Evolutionary conservation across 2,329 filamentous ascomycete species (phyloP).

Genomic region (Colletotrichum noveboracense): DNA sequence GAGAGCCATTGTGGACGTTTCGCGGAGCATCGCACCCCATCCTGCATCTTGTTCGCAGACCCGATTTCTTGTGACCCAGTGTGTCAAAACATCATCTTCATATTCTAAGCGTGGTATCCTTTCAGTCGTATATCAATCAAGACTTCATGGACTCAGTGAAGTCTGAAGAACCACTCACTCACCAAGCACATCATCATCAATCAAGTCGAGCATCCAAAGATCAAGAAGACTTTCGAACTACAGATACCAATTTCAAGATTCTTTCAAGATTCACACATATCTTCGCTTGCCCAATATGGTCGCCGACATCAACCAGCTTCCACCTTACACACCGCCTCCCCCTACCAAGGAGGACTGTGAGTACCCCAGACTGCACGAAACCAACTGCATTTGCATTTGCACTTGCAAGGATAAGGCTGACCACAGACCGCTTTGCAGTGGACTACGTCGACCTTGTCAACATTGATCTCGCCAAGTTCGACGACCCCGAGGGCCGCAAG

Average conservation of each 20-base stretch:
- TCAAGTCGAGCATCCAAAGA: background rate
- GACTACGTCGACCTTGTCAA: slow-evolving; percentile 33
- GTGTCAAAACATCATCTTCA: background rate
- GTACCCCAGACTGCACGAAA: background rate
- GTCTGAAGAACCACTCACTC: background rate
- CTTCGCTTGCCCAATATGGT: background rate
- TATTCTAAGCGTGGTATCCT: background rate
- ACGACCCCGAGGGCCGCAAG: slow-evolving; percentile 27
- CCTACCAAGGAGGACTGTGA: slow-evolving; percentile 9
- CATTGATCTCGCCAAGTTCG: slow-evolving; percentile 31
- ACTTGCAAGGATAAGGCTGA: background rate
- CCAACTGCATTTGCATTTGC: background rate
- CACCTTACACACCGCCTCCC: slow-evolving; percentile 1
- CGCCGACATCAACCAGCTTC: slow-evolving; percentile 3
- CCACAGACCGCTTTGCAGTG: slow-evolving; percentile 3
- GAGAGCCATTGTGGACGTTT: background rate
- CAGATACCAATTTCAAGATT: background rate
- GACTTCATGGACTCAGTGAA: background rate
- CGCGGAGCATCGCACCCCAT: background rate
- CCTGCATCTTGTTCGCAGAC: background rate
- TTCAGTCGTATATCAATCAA: background rate
- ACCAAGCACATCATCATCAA: background rate
- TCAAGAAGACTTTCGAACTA: background rate
- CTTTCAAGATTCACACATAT: background rate
- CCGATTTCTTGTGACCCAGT: background rate